These are phyloP conservation scores for Paramecium sonneborni DNA, from an alignment of 73 alveolate species.

Conservation along the genomic window DNA sequence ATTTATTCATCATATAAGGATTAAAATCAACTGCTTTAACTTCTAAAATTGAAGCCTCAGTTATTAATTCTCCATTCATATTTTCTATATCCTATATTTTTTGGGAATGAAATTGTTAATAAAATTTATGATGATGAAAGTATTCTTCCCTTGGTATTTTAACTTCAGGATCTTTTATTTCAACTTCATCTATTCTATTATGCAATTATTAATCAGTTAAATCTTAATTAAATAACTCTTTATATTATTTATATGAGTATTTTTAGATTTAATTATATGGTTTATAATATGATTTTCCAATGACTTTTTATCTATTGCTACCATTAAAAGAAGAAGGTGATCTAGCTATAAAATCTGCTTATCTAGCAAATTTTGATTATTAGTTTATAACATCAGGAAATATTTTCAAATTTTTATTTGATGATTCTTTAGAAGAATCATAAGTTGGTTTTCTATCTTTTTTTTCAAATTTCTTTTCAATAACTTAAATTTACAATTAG, in stretches of 20 bases:
- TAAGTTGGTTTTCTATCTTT: neutral
- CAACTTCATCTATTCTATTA: neutral
- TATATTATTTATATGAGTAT: neutral
- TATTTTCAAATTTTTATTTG: neutral
- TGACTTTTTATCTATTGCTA: neutral
- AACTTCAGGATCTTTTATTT: neutral
- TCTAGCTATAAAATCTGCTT: neutral
- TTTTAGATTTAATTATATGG: neutral
- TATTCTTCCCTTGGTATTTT: neutral
- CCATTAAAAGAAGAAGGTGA: conserved; percentile 15
- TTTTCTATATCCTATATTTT: neutral
- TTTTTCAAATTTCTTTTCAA: neutral
- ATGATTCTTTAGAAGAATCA: neutral
- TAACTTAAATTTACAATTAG: neutral
- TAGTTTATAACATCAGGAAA: neutral
- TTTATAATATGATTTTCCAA: neutral
- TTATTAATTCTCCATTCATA: neutral
- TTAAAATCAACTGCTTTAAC: conserved; percentile 11
- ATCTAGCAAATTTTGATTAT: neutral
- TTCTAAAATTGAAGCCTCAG: neutral
- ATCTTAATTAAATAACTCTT: neutral
- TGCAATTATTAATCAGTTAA: neutral
- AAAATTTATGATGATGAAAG: neutral
- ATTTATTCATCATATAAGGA: neutral
- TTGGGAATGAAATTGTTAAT: neutral